Evolutionary conservation across 179 eudicot species (phyloP).

Genomic region (Silene noctiflora): DNA sequence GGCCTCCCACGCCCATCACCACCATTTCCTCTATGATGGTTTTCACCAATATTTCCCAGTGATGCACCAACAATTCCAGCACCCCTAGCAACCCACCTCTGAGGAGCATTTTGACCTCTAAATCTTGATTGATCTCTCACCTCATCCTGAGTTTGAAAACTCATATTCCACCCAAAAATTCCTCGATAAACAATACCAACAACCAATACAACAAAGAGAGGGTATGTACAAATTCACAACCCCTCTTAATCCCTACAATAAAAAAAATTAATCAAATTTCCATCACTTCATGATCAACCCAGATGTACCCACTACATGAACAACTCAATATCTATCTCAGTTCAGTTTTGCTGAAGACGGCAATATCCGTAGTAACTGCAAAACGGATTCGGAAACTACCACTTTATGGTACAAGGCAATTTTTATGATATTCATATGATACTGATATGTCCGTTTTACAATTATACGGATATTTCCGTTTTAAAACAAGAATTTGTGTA

Average conservation of each 20-base stretch:
- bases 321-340: too few relatives aligned
- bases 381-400: too few relatives aligned
- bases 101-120: constrained; percentile 42
- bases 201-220: constrained; percentile 1
- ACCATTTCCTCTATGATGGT: constrained; percentile 31
- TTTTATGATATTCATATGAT: too few relatives aligned
- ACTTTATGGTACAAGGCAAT: too few relatives aligned
- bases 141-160: constrained; percentile 50
- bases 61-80: constrained; percentile 29
- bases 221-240: not conserved
- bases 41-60: constrained; percentile 5
- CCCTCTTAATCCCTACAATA: constrained; percentile 17
- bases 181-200: constrained; percentile 6
- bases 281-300: constrained; percentile 10
- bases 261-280: not conserved
- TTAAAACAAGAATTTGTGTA: too few relatives aligned
- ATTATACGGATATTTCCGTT: too few relatives aligned
- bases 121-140: constrained; percentile 50
- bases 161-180: constrained; percentile 42
- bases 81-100: constrained; percentile 61
- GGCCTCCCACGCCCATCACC: constrained; percentile 29
- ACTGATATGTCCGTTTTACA: too few relatives aligned
- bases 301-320: not conserved
- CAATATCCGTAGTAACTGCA: too few relatives aligned
- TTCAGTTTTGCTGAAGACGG: too few relatives aligned